Percentiles rank a stretch among this genome's conserved stretches.
These are phyloP conservation scores for Candida maltosa DNA, from an alignment of 805 yeast species.

Conservation along the genomic window DNA sequence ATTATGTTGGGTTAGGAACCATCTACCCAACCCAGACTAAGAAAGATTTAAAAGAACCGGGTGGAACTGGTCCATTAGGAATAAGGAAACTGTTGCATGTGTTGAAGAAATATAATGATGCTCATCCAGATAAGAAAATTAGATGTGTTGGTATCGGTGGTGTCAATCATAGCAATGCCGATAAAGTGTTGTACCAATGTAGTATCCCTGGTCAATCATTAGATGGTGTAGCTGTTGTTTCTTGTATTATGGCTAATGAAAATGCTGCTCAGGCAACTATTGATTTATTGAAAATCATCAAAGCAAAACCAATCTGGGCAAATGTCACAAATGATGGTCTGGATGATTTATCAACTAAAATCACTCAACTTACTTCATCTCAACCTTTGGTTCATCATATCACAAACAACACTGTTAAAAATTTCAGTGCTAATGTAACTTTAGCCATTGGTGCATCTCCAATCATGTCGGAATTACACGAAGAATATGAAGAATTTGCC, in stretches of 20 bases:
- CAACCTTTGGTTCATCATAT: slow-evolving; percentile 81
- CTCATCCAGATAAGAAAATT: slow-evolving; percentile 32
- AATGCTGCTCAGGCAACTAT: slow-evolving; percentile 53
- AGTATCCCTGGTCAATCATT: slow-evolving; percentile 43
- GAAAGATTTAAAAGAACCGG: slow-evolving; percentile 48
- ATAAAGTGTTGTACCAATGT: slow-evolving; percentile 52
- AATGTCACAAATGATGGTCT: not conserved
- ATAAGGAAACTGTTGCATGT: slow-evolving; percentile 50
- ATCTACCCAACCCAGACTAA: slow-evolving; percentile 75
- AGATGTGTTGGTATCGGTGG: slow-evolving; percentile 82
- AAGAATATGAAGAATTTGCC: slow-evolving; percentile 69
- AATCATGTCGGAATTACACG: slow-evolving; percentile 73
- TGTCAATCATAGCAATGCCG: slow-evolving; percentile 59
- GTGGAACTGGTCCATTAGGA: slow-evolving; percentile 61
- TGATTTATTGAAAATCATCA: slow-evolving; percentile 26
- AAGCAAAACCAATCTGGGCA: slow-evolving; percentile 9
- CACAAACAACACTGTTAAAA: slow-evolving; percentile 85
- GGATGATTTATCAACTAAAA: not conserved
- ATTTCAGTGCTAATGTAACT: slow-evolving; percentile 82
- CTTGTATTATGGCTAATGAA: slow-evolving; percentile 69
- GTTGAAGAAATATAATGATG: slow-evolving; percentile 23
- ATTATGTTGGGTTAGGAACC: slow-evolving; percentile 85
- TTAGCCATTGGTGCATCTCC: slow-evolving; percentile 86
- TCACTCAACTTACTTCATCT: slow-evolving; percentile 14
- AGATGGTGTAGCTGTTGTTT: slow-evolving; percentile 88